Percentiles rank a stretch among this genome's conserved stretches.
phyloP scores from a whole-genome alignment of 495 filamentous ascomycete species.

The Achaetomiella virescens region DNA sequence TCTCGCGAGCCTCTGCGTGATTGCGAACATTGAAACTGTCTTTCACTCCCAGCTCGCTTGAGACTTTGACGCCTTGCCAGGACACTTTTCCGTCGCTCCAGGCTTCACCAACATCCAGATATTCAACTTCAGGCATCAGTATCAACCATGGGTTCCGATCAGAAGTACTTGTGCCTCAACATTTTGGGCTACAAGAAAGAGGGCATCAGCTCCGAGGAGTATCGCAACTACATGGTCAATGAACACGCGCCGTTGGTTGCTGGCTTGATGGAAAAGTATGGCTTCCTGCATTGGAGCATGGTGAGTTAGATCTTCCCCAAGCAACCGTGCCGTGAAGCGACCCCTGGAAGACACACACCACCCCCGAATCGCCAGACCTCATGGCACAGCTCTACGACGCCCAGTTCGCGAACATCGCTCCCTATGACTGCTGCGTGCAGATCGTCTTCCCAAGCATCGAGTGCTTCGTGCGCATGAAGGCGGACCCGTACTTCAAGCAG shows the following conservation, averaged over 20 bases:
- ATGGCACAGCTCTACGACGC: constrained; percentile 36
- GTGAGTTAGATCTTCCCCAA: constrained; percentile 5
- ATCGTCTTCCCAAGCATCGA: constrained; percentile 35
- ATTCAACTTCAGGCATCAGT: too few species aligned
- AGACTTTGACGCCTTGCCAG: too few species aligned
- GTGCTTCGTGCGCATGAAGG: constrained; percentile 33
- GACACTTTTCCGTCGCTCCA: too few species aligned
- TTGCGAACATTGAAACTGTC: too few species aligned
- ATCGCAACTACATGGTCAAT: constrained; percentile 43
- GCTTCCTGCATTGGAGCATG: constrained; percentile 34
- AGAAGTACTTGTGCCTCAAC: constrained; percentile 34
- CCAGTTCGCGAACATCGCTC: constrained; percentile 34
- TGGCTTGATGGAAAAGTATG: constrained; percentile 43
- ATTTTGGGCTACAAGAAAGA: constrained; percentile 45
- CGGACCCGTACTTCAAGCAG: constrained; percentile 36
- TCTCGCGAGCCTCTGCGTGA: too few species aligned
- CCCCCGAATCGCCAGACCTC: constrained; percentile 24
- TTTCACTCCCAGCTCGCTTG: too few species aligned
- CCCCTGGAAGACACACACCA: constrained; percentile 40
- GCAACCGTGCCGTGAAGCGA: background rate
- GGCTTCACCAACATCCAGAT: too few species aligned
- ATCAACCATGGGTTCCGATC: too few species aligned
- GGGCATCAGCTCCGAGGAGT: constrained; percentile 46
- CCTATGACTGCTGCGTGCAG: constrained; percentile 43
- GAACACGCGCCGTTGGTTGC: constrained; percentile 38